Conservation (phyloP, 441 rosid species). For the Iberis amara region DNA sequence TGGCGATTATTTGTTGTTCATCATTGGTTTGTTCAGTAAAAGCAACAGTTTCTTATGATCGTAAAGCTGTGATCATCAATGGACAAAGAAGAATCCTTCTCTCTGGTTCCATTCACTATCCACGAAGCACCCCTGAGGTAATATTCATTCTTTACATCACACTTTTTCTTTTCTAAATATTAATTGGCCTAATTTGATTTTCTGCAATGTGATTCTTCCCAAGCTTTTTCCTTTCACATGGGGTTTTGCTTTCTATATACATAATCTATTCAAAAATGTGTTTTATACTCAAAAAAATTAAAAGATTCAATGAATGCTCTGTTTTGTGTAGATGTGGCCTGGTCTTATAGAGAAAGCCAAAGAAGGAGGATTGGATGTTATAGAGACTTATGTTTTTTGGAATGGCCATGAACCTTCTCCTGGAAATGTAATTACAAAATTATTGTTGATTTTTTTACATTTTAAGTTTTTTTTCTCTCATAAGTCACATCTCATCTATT, state of each 20-base stretch:
- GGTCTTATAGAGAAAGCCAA: conserved; percentile 63
- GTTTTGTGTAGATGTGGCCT: conserved; percentile 61
- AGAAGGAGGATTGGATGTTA: conserved; percentile 64
- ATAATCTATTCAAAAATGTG: background rate
- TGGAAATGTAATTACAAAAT: conserved; percentile 39
- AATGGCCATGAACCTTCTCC: conserved; percentile 70
- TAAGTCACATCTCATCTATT: conserved; percentile 14
- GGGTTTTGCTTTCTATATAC: conserved; percentile 22
- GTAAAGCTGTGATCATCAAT: conserved; percentile 49
- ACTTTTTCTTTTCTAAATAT: too few species aligned
- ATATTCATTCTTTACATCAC: background rate
- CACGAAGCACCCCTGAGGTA: conserved; percentile 77
- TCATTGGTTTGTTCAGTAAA: conserved; percentile 43
- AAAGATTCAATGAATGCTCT: conserved; percentile 27
- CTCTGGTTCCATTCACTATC: conserved; percentile 76
- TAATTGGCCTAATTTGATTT: background rate
- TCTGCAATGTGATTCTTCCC: background rate
- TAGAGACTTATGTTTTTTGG: conserved; percentile 69
- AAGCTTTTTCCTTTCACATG: conserved; percentile 22
- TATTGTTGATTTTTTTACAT: background rate
- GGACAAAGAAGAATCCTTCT: conserved; percentile 60
- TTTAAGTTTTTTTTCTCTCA: background rate
- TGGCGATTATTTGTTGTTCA: conserved; percentile 32
- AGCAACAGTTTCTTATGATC: conserved; percentile 58
- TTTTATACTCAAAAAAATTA: conserved; percentile 1